Base-by-base conservation (phyloP, 208 protist species). In the Angomonas deanei region DNA sequence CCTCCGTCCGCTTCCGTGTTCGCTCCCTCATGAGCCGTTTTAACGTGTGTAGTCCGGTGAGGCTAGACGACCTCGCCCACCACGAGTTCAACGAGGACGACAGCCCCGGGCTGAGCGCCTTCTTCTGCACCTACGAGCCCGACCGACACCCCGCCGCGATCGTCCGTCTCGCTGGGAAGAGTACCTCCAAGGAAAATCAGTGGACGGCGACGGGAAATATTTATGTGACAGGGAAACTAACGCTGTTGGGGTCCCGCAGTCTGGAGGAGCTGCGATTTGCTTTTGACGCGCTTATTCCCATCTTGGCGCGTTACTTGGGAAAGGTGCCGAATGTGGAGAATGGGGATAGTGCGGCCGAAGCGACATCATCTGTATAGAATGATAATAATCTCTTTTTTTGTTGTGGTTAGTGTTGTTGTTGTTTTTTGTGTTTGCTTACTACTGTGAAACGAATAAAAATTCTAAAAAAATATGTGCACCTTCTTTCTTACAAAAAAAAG, bases 211-310 rank as follows among this genome's bases (percentile, higher is more conserved):
- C 67, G 42, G 88, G 78, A 58, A 78, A 64, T 8, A 84, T 95
- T 39, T 93, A 86, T 66, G 89, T 93, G 27, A 95, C 81, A 36
- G 89, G 89, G 0, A 95, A 95, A 56, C 72, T 95, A 21, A 88
- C 66, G 47, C 62, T 95, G 58, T 61, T 95, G 38, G 89, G 89
- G 0, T 84, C 86, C 8, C 82, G 89, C 19, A 93, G 86, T 60
- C 66, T 78, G 65, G 79, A 93, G 55, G 89, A 95, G 55, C 58
- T 95, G 19, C 71, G 68, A 21, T 89, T 90, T 54, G 85, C 89
- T 10, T 95, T 93, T 54, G 74, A 92, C 57, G 81, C 89, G 8
- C 66, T 93, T 32, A 68, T 95, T 10, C 89, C 89, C 10, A 89
- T 95, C 23, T 34, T 95, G 6, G 70, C 79, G 56, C 78, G 85